Evolutionary conservation across 345 rosid genomes (phyloP), one percentile per base, ranked within the genome.

Genomic region (Acer negundo): DNA sequence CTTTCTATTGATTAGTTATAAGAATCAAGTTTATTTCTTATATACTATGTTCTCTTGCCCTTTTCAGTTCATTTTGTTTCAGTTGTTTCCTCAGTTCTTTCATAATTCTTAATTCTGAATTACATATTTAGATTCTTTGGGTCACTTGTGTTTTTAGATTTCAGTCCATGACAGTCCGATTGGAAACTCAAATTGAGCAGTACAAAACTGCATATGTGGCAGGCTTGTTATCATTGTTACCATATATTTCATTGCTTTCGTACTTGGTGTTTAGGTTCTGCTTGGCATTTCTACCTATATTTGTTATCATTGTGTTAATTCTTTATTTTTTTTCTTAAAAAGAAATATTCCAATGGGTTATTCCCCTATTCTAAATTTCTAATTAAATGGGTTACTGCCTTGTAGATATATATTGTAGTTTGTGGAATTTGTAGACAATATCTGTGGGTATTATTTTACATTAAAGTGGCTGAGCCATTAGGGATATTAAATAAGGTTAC

Each of bases 1-100:
- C 26, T 70, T 70, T 62, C 61, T 22, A 16, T 64, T 61, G n/a
- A n/a, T 63, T 61, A 17, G 20, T 59, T 22, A 47, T n/a, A 62
- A 75, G 51, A n/a, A 66, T 69, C 44, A 47, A 11, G 1, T 13
- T 35, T 77, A 64, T 70, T 74, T 75, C 42, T 77, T 23, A 31
- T 67, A 56, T 28, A 9, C 35, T 46, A 10, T 73, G 62, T 42
- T 59, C 67, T 55, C 56, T 20, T 38, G n/a, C 55, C 58, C 78
- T 40, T 47, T 64, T 70, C 73, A 8, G 64, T 70, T 58, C 23
- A 24, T 12, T 28, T 26, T 26, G 35, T 59, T 82, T 44, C 74
- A 8, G 22, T 71, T 71, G 23, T 66, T 55, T n/a, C 38, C 62
- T 49, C 40, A 69, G 62, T 61, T 66, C 62, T 65, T 75, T 62